These are phyloP conservation scores for Cryptosporidium sp. DNA, from an alignment of 169 alveolate species.

Conservation along the genomic window DNA sequence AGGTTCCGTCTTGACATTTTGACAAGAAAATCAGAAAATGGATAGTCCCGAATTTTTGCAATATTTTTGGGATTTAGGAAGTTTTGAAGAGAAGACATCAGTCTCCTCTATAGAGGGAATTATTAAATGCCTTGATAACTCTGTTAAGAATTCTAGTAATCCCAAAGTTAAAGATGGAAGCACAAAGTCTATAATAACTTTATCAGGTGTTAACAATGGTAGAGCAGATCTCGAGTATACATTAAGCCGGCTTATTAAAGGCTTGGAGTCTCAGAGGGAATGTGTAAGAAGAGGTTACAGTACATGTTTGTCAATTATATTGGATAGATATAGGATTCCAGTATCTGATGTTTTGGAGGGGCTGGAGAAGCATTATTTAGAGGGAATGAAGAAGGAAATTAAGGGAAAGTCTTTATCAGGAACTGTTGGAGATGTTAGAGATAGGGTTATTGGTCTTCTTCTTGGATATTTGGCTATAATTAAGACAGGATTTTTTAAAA, in stretches of 20 bases:
- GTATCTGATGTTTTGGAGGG: constrained; percentile 49
- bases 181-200: background rate
- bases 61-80: constrained; percentile 74
- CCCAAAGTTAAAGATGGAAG: background rate
- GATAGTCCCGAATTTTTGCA: constrained; percentile 73
- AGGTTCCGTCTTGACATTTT: constrained; percentile 72
- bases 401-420: constrained; percentile 32
- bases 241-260: constrained; percentile 45
- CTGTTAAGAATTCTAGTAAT: background rate
- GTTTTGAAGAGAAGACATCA: constrained; percentile 41
- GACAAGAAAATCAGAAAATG: constrained; percentile 37
- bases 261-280: constrained; percentile 69
- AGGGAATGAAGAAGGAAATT: constrained; percentile 49
- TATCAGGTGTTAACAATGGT: constrained; percentile 35
- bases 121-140: constrained; percentile 6
- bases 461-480: constrained; percentile 54
- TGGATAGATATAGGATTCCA: constrained; percentile 51
- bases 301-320: constrained; percentile 37
- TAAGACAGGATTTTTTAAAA: constrained; percentile 45
- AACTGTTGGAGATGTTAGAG: constrained; percentile 39
- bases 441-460: constrained; percentile 48
- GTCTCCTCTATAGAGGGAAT: constrained; percentile 65
- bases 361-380: constrained; percentile 57
- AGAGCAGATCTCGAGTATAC: constrained; percentile 59
- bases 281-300: constrained; percentile 74